Evolutionary conservation across 2,329 filamentous ascomycete species (phyloP).

Genomic region (Cladosporium sp.): DNA sequence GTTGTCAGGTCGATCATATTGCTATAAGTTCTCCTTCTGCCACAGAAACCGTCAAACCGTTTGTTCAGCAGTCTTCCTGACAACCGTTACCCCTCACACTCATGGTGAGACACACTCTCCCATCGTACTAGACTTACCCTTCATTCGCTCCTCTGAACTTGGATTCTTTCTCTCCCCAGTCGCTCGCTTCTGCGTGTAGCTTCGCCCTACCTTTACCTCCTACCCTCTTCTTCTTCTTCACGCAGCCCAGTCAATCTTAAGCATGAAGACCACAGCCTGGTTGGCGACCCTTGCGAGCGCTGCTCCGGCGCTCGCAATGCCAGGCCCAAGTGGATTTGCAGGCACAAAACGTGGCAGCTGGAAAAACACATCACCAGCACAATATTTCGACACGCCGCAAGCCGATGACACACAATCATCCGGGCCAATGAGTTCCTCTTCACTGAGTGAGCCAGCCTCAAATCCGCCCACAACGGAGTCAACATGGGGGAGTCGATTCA

Average conservation of each 20-base stretch:
- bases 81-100: constrained; percentile 10
- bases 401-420: constrained; percentile 8
- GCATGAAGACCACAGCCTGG: constrained; percentile 12
- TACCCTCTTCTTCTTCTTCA: constrained; percentile 5
- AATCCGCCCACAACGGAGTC: constrained; percentile 13
- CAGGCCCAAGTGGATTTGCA: constrained; percentile 13
- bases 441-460: constrained; percentile 14
- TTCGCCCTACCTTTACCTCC: constrained; percentile 10
- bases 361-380: constrained; percentile 2
- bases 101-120: constrained; percentile 7
- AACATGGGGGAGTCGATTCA: constrained; percentile 10
- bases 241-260: constrained; percentile 10
- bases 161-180: constrained; percentile 10
- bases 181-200: constrained; percentile 13
- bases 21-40: constrained; percentile 1
- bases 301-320: constrained; percentile 13
- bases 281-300: constrained; percentile 10
- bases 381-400: constrained; percentile 4
- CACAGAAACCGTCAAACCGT: constrained; percentile 9
- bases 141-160: background rate
- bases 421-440: constrained; percentile 9
- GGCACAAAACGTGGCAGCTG: constrained; percentile 12
- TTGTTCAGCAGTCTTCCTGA: background rate
- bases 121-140: constrained; percentile 11
- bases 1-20: constrained; percentile 4